Evolutionary conservation across 768 basidiomycete genomes (phyloP).

Genomic region (Mrakia frigida): DNA sequence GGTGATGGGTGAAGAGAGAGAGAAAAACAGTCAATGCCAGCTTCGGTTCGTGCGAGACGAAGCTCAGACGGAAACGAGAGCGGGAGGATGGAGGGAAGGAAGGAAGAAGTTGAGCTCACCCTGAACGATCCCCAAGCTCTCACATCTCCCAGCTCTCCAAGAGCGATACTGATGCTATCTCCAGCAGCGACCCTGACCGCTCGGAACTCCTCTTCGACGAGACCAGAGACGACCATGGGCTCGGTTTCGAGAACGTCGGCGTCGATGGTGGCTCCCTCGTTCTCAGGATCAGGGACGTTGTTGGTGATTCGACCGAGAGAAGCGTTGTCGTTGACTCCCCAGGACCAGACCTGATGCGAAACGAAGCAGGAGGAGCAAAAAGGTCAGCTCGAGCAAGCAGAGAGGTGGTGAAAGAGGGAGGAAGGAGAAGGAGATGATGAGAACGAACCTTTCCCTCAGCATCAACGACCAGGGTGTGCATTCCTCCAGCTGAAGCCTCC

Average conservation of each 20-base stretch:
- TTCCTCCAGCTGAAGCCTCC: constrained; percentile 70
- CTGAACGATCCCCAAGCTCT: constrained; percentile 34
- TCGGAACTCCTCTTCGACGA: constrained; percentile 29
- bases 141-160: constrained; percentile 30
- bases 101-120: constrained; percentile 16
- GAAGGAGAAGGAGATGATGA: no score
- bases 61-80: not conserved
- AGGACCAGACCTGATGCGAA: constrained; percentile 30
- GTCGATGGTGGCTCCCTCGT: constrained; percentile 21
- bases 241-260: constrained; percentile 28
- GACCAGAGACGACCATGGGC: constrained; percentile 29
- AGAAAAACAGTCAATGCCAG: not conserved
- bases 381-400: not conserved
- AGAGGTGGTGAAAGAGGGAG: not conserved
- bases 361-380: not conserved
- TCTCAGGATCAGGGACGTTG: constrained; percentile 26
- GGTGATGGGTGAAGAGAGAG: not conserved
- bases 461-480: constrained; percentile 84
- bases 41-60: not conserved
- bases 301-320: constrained; percentile 30
- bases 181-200: constrained; percentile 31
- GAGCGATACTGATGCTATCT: constrained; percentile 30
- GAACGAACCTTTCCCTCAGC: constrained; percentile 77
- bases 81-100: not conserved
- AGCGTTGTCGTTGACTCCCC: constrained; percentile 33